Base-by-base conservation (phyloP, 352 stramenopile genomes). In the Pythium phragmiticola region DNA sequence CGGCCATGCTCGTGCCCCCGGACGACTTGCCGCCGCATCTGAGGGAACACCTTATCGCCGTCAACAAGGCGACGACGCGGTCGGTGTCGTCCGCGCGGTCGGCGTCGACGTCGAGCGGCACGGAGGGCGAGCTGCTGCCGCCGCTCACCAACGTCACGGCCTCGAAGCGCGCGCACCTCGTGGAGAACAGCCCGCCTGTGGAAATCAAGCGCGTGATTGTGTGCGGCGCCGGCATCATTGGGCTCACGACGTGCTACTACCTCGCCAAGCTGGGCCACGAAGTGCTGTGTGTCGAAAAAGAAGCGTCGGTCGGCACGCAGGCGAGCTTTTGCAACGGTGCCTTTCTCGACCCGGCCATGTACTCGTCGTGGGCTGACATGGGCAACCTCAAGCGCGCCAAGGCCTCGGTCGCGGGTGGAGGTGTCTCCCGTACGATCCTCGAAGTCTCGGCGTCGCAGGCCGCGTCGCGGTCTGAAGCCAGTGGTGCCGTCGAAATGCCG, bases 241-340 rank as follows among this genome's bases (percentile, higher is more conserved):
- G 87, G 0, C 63, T 95, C 39, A 93, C 83, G 30, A 95, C 87
- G 0, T 93, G 82, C 71, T 95, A 91, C 66, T 94, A 91, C 65
- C 72, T 95, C 23, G 84, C 84, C 45, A 92, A 89, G 58, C 84
- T 90, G 54, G 87, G 87, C 61, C 87, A 95, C 57, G 87, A 95
- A 63, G 87, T 95, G 50, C 69, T 95, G 7, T 95, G 87, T 47
- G 86, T 95, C 13, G 87, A 95, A 60, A 92, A 92, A 54, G 87
- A 95, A 55, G 63, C 75, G n/a, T 67, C 66, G 13, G 87, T 94
- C 14, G 87, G 82, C 17, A 95, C 83, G 19, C 85, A 94, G 65
- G 82, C 88, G 50, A 92, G 81, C 56, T 80, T 82, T 14, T 92
- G 84, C 71, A 91, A 95, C 54, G 83, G 83, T 19, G 84, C 84